Base-by-base conservation (phyloP, 2,329 filamentous ascomycete genomes). In the Penicillium frequentans region DNA sequence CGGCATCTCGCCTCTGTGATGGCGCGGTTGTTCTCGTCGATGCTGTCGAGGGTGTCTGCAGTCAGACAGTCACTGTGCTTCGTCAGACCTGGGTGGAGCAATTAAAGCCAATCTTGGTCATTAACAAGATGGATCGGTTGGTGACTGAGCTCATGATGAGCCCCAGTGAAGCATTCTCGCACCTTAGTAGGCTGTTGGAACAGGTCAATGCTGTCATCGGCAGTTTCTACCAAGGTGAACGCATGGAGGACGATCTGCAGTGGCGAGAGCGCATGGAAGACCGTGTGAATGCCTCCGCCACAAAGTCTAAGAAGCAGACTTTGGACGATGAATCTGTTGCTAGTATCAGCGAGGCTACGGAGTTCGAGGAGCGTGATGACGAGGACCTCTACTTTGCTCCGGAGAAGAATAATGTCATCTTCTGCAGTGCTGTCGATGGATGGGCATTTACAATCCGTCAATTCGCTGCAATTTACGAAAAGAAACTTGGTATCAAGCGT, bases 401-500 rank as follows among this genome's bases (percentile, higher is more conserved):
- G 0, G 95, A 99, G 71, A 96, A 93, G 76, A 97, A 97, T 75
- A 99, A 99, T 70, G 95, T 99, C 73, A 98, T 99, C 62, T 99
- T 99, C 74, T 92, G 91, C 79, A 98, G 93, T 72, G 95, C 95
- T 58, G 89, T 96, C 55, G 95, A 99, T 71, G 95, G 95, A n/a
- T 99, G 95, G 95, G 95, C 95, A 3, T 99, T 99, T 69, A 99
- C 95, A 0, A 88, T 96, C 49, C 86, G 92, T 50, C 95, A 99
- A 68, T 99, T 99, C 72, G 93, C 95, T 19, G 86, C 86, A 37
- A 79, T 98, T 27, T 99, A 98, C 70, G 93, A 98, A 76, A 96
- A 93, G 80, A 99, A 99, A 74, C 84, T 99, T 7, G 93, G 95
- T 14, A 96, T 98, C 75, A 98, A 96, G 76, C 85, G 93, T 47